These are phyloP conservation scores for Trichoderma asperellum DNA, from an alignment of 2,329 filamentous ascomycete species.

Conservation along the genomic window DNA sequence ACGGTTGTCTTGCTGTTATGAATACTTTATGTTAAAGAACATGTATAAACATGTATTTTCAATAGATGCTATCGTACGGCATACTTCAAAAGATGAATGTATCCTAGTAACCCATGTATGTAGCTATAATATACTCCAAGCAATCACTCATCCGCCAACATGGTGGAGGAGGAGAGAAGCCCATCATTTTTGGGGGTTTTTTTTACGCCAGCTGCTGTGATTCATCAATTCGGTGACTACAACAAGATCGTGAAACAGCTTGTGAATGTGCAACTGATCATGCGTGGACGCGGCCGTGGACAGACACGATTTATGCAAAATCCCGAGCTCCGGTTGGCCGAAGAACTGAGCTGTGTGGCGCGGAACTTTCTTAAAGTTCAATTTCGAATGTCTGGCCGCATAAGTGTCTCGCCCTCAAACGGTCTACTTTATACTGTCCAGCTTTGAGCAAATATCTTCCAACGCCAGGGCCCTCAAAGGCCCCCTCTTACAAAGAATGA, in stretches of 20 bases:
- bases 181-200: not conserved
- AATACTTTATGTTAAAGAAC: too few relatives aligned
- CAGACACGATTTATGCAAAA: not conserved
- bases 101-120: too few relatives aligned
- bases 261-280: not conserved
- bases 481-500: not conserved
- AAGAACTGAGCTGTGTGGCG: not conserved
- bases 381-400: not conserved
- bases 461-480: not conserved
- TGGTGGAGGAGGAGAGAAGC: not conserved
- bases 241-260: not conserved
- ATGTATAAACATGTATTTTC: too few relatives aligned
- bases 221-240: not conserved
- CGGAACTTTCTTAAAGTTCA: not conserved
- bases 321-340: not conserved
- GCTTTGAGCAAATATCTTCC: not conserved
- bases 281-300: not conserved
- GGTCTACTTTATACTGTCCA: not conserved
- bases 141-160: not conserved
- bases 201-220: not conserved
- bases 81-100: too few relatives aligned
- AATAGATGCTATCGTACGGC: too few relatives aligned
- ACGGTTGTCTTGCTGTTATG: too few relatives aligned
- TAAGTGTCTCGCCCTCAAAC: slow-evolving; percentile 18
- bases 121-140: not conserved